Evolutionary conservation across 768 basidiomycete species (phyloP).

Genomic region (Lactifluus hygrophoroides): DNA sequence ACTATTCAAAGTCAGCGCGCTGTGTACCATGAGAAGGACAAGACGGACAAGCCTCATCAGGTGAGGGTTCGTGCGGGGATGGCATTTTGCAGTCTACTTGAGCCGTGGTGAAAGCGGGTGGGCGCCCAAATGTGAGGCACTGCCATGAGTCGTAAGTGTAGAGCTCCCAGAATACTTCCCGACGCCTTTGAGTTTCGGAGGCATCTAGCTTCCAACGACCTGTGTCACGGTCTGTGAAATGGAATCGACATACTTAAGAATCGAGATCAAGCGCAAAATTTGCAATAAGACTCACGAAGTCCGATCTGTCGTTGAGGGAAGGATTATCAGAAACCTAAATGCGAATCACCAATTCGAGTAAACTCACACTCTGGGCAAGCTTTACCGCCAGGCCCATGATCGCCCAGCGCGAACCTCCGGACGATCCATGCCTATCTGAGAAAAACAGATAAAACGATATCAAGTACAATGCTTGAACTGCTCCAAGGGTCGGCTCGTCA

Average conservation of each 20-base stretch:
- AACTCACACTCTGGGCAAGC: constrained; percentile 54
- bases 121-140: constrained; percentile 65
- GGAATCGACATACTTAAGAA: constrained; percentile 8
- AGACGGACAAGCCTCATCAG: constrained; percentile 38
- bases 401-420: constrained; percentile 47
- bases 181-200: constrained; percentile 48
- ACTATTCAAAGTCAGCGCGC: constrained; percentile 30
- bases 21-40: constrained; percentile 37
- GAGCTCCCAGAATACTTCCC: constrained; percentile 55
- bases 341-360: constrained; percentile 2
- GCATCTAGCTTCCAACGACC: constrained; percentile 53
- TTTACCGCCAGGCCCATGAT: constrained; percentile 68
- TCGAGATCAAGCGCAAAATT: not conserved
- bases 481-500: constrained; percentile 52
- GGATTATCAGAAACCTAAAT: constrained; percentile 12
- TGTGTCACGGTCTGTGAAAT: constrained; percentile 53
- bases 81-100: constrained; percentile 22
- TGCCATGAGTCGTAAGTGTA: constrained; percentile 64
- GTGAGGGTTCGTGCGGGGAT: constrained; percentile 42
- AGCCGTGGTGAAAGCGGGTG: constrained; percentile 47
- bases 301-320: constrained; percentile 40
- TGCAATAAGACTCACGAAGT: constrained; percentile 44
- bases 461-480: constrained; percentile 59
- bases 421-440: constrained; percentile 34
- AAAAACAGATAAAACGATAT: constrained; percentile 41